Evolutionary conservation across 805 yeast species (phyloP), one percentile per base, ranked within the genome.

Genomic region (Saturnispora gosingensis): DNA sequence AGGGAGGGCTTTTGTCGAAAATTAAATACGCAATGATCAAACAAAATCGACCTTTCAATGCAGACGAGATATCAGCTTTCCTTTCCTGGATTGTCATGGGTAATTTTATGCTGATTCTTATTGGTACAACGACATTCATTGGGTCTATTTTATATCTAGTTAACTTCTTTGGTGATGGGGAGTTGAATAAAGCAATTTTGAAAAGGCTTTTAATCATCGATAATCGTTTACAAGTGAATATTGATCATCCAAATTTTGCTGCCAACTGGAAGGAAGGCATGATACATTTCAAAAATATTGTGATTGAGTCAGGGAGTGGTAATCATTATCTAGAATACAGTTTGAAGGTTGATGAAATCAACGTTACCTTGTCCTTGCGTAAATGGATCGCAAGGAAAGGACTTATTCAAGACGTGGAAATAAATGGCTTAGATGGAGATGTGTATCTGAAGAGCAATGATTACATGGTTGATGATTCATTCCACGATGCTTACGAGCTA

Each of bases 341-440:
- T 3, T 72, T 77, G 18, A 62, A 63, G 22, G 64, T 78, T 6
- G 69, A 76, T 35, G 65, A 73, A 20, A 62, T 78, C 55, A 71
- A 72, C 44, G 56, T 78, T 25, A 69, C 77, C 0, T 62, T 78
- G 9, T 73, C 79, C 1, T 75, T 78, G 53, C 68, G 72, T 40
- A 78, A 78, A 59, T 78, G 82, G 82, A 70, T 74, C 42, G 75
- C 73, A 52, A 82, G 83, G 0, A 69, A 70, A 46, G 83, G 83
- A 2, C 61, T 78, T 25, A 73, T 78, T 28, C 59, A 74, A 43
- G 76, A 75, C 51, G 59, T 78, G 46, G 78, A 76, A 51, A 62
- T 78, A 5, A 69, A 63, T 40, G 83, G 83, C 1, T 58, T 77
- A 57, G 63, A 64, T 30, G 83, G 81, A 9, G 64, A 60, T 13